Conservation (phyloP, 2,329 filamentous ascomycete genomes). For the Passalora sequoiae region DNA sequence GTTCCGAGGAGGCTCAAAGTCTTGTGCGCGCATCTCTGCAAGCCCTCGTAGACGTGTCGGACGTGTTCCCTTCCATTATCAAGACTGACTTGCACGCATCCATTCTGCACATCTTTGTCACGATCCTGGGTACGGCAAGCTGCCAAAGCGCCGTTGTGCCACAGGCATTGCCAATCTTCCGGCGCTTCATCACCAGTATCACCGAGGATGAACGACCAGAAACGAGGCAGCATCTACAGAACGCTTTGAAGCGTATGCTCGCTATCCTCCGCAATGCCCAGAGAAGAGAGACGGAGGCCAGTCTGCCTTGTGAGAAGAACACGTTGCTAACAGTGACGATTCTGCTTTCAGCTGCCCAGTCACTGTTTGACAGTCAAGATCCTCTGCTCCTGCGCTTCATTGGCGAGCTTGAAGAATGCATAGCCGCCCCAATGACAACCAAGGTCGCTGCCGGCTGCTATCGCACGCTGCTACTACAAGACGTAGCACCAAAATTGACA, state of each 20-base stretch:
- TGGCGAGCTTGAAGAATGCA: slow-evolving; percentile 76
- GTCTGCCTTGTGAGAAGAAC: slow-evolving; percentile 87
- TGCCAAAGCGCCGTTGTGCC: slow-evolving; percentile 88
- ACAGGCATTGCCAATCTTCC: slow-evolving; percentile 82
- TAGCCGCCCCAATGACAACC: slow-evolving; percentile 73
- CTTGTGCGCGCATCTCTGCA: slow-evolving; percentile 76
- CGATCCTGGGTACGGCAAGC: slow-evolving; percentile 77
- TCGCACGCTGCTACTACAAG: slow-evolving; percentile 73
- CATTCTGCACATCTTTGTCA: slow-evolving; percentile 93
- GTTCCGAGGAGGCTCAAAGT: slow-evolving; percentile 80
- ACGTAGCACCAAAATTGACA: slow-evolving; percentile 60
- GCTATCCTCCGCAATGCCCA: slow-evolving; percentile 72
- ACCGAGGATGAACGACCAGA: slow-evolving; percentile 41
- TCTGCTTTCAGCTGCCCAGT: slow-evolving; percentile 66
- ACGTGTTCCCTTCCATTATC: slow-evolving; percentile 94
- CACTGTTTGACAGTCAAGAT: slow-evolving; percentile 63
- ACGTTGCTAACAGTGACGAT: slow-evolving; percentile 83
- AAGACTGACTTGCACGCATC: slow-evolving; percentile 94
- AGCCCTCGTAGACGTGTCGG: slow-evolving; percentile 86
- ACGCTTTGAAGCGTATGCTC: slow-evolving; percentile 76
- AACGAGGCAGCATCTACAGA: slow-evolving; percentile 67
- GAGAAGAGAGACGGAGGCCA: slow-evolving; percentile 68
- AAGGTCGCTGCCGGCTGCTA: slow-evolving; percentile 89
- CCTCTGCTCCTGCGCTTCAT: slow-evolving; percentile 69
- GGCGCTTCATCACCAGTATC: slow-evolving; percentile 79